Conservation (phyloP, 108 stramenopile species). For the Epithemia pelagica region DNA sequence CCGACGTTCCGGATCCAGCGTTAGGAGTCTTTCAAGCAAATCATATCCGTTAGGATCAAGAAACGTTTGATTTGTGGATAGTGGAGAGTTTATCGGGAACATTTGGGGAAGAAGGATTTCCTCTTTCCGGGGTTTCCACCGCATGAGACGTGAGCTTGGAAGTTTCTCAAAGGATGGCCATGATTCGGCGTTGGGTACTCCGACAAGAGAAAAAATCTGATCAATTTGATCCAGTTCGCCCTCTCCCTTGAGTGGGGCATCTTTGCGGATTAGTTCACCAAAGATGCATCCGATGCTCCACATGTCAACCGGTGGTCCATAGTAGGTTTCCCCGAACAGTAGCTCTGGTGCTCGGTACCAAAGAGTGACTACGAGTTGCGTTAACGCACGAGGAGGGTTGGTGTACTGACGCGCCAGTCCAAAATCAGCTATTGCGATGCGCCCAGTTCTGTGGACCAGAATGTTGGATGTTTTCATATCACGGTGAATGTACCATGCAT, state of each 20-base stretch:
- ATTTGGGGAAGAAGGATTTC: conserved; percentile 34
- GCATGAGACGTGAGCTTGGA: conserved; percentile 64
- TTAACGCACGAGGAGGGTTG: conserved; percentile 50
- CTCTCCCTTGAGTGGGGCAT: conserved; percentile 89
- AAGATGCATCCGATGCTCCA: conserved; percentile 98
- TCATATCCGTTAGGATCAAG: conserved; percentile 81
- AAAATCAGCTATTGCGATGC: conserved; percentile 86
- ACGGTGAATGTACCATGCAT: conserved; percentile 80
- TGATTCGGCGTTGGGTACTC: conserved; percentile 69
- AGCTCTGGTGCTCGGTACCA: conserved; percentile 92
- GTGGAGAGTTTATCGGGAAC: conserved; percentile 62
- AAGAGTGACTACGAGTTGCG: conserved; percentile 85
- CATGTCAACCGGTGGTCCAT: conserved; percentile 86
- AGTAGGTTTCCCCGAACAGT: conserved; percentile 72
- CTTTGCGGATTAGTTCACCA: conserved; percentile 88
- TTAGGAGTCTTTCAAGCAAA: conserved; percentile 74
- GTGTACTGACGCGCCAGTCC: conserved; percentile 85
- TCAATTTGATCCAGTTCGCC: conserved; percentile 95
- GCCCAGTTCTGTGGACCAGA: conserved; percentile 67
- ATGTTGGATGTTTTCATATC: conserved; percentile 92
- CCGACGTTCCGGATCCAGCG: conserved; percentile 81
- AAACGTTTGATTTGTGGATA: conserved; percentile 63
- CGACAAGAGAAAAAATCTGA: conserved; percentile 87
- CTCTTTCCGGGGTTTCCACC: conserved; percentile 55
- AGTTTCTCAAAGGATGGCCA: conserved; percentile 75